Base-by-base conservation (phyloP, 2,329 filamentous ascomycete species). In the Cryphonectria radicalis region DNA sequence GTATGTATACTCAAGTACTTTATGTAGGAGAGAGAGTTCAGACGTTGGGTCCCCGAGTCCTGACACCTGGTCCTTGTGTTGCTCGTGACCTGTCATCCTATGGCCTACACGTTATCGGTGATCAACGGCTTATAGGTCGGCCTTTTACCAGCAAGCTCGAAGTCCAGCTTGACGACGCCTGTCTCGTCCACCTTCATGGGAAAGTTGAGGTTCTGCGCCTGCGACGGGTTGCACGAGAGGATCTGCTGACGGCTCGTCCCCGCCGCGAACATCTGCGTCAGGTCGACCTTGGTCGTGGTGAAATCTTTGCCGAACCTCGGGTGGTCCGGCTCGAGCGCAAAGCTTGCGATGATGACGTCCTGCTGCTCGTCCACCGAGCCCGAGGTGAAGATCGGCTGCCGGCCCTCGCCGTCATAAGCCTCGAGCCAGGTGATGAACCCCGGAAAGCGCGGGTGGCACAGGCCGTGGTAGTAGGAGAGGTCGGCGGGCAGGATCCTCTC, bases 391-490 rank as follows among this genome's bases (percentile, higher is more conserved):
- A 69, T 17, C 28, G 60, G 60, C 19, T 32, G n/a, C 17, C 55
- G 28, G 60, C 32, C 46, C 3, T 53, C 4, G 13, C 19, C 59
- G 14, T 63, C 67, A 17, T 69, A 25, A 19, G 46, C 46, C 19
- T 40, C 32, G 1, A 69, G 60, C 67, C 67, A 69, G 6, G 59
- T 64, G 14, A 5, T 59, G n/a, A 64, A 65, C 14, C 67, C 67
- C 22, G 67, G 60, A 19, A 69, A 69, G 28, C 60, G 60, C 25
- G 67, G 67, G 28, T 69, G 59, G 22, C 67, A 69, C 2, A 69
- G 62, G 11, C 67, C 43, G 62, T 69, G 67, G 19, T 69, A 69
- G 25, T 69, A 69, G 10, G 67, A 19, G 3, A 64, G 25, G 53
- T 69, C 14, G 28, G 19, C 19, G 4, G 55, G 35, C 60, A 69